phyloP scores from a whole-genome alignment of 768 basidiomycete species.

The Leucocoprinus birnbaumii region DNA sequence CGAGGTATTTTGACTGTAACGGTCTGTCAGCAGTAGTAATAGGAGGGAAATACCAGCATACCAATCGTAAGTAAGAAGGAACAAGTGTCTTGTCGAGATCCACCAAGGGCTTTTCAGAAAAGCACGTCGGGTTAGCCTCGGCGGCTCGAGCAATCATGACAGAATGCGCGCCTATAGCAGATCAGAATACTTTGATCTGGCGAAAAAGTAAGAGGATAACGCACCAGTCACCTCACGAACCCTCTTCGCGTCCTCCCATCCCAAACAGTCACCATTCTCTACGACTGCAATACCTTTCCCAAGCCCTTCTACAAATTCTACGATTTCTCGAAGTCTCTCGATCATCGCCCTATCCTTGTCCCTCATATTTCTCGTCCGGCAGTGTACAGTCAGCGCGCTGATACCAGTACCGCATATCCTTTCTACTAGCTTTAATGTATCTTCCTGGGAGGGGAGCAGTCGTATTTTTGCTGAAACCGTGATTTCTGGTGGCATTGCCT shows the following conservation, averaged over 20 bases:
- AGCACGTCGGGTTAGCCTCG: constrained; percentile 89
- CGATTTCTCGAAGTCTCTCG: constrained; percentile 78
- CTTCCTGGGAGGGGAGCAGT: constrained; percentile 79
- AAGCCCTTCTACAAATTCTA: constrained; percentile 74
- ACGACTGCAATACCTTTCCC: constrained; percentile 83
- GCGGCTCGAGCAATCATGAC: constrained; percentile 97
- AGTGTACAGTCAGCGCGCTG: constrained; percentile 89
- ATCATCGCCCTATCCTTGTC: constrained; percentile 76
- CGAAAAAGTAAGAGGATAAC: constrained; percentile 22
- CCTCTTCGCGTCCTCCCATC: constrained; percentile 74
- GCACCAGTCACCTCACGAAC: constrained; percentile 71
- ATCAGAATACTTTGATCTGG: background rate
- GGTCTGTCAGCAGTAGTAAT: background rate
- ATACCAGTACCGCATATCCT: constrained; percentile 87
- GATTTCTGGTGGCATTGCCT: constrained; percentile 69
- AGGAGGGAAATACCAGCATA: constrained; percentile 25
- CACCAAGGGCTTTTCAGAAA: constrained; percentile 61
- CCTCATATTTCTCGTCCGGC: constrained; percentile 91
- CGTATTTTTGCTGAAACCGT: constrained; percentile 95
- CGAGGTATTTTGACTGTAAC: constrained; percentile 65
- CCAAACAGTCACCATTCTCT: constrained; percentile 90
- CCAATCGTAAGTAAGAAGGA: constrained; percentile 73
- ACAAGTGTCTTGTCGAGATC: constrained; percentile 71
- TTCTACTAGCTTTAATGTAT: constrained; percentile 87
- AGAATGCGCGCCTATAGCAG: constrained; percentile 58